Conservation (phyloP, 768 basidiomycete genomes). For the Lentinula aciculospora region DNA sequence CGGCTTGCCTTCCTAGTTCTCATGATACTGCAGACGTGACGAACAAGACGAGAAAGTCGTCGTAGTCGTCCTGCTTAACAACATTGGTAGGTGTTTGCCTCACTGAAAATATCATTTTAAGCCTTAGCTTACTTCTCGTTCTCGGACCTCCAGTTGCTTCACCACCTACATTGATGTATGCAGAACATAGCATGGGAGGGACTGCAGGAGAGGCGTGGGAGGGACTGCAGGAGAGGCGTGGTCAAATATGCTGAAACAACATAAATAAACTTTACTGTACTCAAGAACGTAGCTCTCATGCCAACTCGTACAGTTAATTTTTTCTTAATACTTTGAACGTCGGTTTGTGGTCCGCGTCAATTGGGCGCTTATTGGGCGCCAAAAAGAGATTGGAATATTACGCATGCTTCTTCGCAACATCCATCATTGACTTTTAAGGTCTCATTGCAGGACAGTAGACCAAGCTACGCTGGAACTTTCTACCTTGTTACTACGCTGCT, state of each 20-base stretch:
- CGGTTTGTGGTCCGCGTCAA: too few relatives aligned
- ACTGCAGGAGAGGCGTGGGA: neutral
- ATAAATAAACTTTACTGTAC: too few relatives aligned
- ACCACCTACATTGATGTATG: neutral
- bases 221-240: neutral
- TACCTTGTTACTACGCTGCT: neutral
- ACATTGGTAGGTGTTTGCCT: neutral
- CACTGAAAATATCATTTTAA: neutral
- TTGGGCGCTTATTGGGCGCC: neutral
- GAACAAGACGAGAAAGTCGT: neutral
- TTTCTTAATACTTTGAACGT: too few relatives aligned
- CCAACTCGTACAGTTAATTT: too few relatives aligned
- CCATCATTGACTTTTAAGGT: neutral
- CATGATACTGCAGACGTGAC: too few relatives aligned
- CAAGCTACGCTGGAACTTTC: neutral
- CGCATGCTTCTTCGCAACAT: neutral
- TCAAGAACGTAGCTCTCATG: too few relatives aligned
- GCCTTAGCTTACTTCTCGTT: neutral
- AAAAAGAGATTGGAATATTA: neutral
- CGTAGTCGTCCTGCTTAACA: neutral
- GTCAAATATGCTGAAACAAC: neutral
- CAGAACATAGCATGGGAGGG: neutral
- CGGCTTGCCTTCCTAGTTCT: neutral
- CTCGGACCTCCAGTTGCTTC: neutral
- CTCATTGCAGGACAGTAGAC: constrained; percentile 5